A percentile compares a stretch with the other conserved stretches of the same genome.
These are phyloP conservation scores for Scheffersomyces cryptocercus DNA, from an alignment of 1,139 yeast genomes.

Conservation along the genomic window DNA sequence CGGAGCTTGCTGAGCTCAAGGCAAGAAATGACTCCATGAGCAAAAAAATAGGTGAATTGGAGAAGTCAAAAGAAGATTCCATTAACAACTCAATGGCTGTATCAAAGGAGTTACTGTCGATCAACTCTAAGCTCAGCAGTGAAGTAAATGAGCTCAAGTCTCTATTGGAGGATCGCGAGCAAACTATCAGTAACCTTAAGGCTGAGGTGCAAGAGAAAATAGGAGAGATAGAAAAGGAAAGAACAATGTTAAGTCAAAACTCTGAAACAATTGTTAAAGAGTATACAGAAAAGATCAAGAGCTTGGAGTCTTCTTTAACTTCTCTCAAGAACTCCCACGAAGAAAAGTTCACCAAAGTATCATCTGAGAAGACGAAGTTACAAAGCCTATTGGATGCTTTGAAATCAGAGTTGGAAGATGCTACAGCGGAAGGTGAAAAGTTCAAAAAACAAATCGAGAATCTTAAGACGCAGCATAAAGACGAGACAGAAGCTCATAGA, in stretches of 20 bases:
- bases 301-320: slow-evolving; percentile 19
- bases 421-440: slow-evolving; percentile 6
- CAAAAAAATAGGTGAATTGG: background rate
- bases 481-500: slow-evolving; percentile 4
- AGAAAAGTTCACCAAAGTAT: slow-evolving; percentile 6
- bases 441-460: slow-evolving; percentile 3
- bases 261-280: slow-evolving; percentile 52
- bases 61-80: slow-evolving; percentile 3
- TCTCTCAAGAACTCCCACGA: slow-evolving; percentile 12
- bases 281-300: slow-evolving; percentile 47
- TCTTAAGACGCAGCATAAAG: slow-evolving; percentile 3
- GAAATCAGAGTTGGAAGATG: background rate
- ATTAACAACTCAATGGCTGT: slow-evolving; percentile 4
- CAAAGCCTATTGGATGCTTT: slow-evolving; percentile 3
- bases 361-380: slow-evolving; percentile 10
- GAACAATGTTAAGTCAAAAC: slow-evolving; percentile 46
- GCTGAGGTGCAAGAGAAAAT: slow-evolving; percentile 29
- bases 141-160: slow-evolving; percentile 6
- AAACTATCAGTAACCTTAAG: slow-evolving; percentile 11
- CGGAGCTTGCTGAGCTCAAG: too few species aligned
- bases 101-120: slow-evolving; percentile 7
- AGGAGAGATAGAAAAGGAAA: slow-evolving; percentile 51
- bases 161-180: slow-evolving; percentile 9
- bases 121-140: slow-evolving; percentile 5
- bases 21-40: background rate